Percentiles rank a stretch among this genome's conserved stretches.
Conservation (phyloP, 441 rosid genomes). For the Caryocar brasiliense region DNA sequence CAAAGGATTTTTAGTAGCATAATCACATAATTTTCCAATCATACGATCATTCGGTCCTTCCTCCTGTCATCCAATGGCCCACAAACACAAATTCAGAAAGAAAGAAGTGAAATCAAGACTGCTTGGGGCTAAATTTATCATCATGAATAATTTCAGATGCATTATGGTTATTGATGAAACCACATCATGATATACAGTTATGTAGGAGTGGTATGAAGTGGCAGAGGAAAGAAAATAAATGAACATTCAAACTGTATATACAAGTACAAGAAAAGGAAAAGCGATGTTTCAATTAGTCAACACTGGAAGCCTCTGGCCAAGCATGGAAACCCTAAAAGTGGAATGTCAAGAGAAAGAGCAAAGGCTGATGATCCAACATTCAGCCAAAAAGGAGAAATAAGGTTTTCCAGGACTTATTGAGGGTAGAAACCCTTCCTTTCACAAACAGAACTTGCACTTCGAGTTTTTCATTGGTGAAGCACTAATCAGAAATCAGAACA, state of each 20-base stretch:
- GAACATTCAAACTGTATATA: not conserved
- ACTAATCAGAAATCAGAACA: not conserved
- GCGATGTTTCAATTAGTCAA: not conserved
- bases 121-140: not conserved
- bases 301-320: not conserved
- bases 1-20: constrained; percentile 77
- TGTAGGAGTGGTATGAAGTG: not conserved
- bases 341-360: not conserved
- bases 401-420: not conserved
- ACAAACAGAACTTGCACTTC: not conserved
- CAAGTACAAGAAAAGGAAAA: not conserved
- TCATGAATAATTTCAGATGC: not conserved
- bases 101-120: not conserved
- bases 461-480: not conserved
- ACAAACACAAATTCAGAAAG: constrained; percentile 5
- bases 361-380: not conserved
- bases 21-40: constrained; percentile 86
- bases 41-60: constrained; percentile 85
- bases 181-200: too few species aligned
- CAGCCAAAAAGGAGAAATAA: not conserved
- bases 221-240: not conserved
- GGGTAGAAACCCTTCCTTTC: too few species aligned
- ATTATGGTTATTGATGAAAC: not conserved
- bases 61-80: constrained; percentile 38
- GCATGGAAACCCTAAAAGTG: not conserved